Evolutionary conservation across 1,139 yeast species (phyloP), one percentile per base, ranked within the genome.

Genomic region (Diutina ranongensis): DNA sequence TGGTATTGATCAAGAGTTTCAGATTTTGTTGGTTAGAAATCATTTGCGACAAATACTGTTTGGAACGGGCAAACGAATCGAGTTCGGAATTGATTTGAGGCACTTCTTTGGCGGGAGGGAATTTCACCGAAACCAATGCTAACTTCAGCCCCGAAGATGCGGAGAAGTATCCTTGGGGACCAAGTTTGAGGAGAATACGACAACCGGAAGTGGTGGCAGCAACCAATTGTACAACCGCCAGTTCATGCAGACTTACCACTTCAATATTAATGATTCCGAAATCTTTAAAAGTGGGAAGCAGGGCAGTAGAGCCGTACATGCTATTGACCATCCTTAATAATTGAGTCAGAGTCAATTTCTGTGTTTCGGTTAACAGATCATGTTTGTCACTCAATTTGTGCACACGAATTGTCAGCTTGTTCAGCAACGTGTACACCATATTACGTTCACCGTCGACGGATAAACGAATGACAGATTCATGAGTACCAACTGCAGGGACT

Each of bases 171-270:
- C 75, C 74, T 18, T 25, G 42, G 3, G 36, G 20, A 4, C 20
- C 28, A 46, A 70, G 57, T 49, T 80, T 82, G 51, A 83, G 68
- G 51, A 79, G 81, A 32, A 92, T 68, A 53, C 98, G 76, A 52
- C 84, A 83, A 16, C 98, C 98, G 49, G 80, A 82, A 45, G 80
- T 72, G 0, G 97, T 87, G n/a, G 86, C 72, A 0, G 95, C 97
- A 44, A 89, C 80, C 48, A 92, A 66, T 56, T 80, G 89, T 25
- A 87, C 69, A 45, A 81, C 80, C 27, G 74, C 67, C 31, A 89
- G 83, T 58, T 88, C 95, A 31, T 61, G 61, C 40, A 72, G 74
- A 1, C 80, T 63, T 12, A 88, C 77, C 4, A 80, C 75, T 46
- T 76, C 78, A 47, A 88, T 74, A 51, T 74, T 78, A 34, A 82